Conservation (phyloP, 257 asterid species). For the Gardenia jasminoides region DNA sequence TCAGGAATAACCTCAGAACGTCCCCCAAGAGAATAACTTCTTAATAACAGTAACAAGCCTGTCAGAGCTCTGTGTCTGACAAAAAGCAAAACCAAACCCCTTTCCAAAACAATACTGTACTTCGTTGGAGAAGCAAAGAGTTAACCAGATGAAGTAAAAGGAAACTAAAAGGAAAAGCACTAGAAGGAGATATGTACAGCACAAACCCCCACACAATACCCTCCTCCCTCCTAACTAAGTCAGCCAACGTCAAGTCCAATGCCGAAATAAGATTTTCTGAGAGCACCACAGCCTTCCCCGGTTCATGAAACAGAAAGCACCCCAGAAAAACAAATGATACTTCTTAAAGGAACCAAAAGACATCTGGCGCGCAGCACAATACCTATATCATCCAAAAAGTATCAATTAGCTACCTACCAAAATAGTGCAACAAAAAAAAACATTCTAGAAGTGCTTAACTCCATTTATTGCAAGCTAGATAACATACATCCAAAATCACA, state of each 20-base stretch:
- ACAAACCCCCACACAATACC: slow-evolving; percentile 20
- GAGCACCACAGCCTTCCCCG: slow-evolving; percentile 72
- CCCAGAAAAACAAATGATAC: slow-evolving; percentile 57
- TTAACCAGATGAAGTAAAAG: background rate
- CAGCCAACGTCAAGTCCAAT: slow-evolving; percentile 71
- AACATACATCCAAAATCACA: background rate
- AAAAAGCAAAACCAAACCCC: slow-evolving; percentile 6
- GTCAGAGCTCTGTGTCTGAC: background rate
- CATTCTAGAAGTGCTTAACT: background rate
- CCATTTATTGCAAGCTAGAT: background rate
- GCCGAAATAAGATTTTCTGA: slow-evolving; percentile 59
- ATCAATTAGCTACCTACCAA: slow-evolving; percentile 30
- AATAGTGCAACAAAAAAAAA: background rate
- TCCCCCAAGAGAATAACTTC: slow-evolving; percentile 21
- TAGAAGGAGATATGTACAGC: slow-evolving; percentile 20
- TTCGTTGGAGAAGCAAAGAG: background rate
- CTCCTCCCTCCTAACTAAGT: slow-evolving; percentile 17
- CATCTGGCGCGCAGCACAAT: slow-evolving; percentile 76
- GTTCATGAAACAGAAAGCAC: slow-evolving; percentile 69
- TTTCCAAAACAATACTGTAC: slow-evolving; percentile 10
- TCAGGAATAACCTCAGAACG: slow-evolving; percentile 15
- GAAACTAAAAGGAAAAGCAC: background rate
- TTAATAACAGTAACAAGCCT: slow-evolving; percentile 16
- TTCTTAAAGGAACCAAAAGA: slow-evolving; percentile 79
- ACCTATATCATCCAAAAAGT: slow-evolving; percentile 43